phyloP scores from a whole-genome alignment of 2,329 filamentous ascomycete genomes.

The Penicillium hesseltinei region DNA sequence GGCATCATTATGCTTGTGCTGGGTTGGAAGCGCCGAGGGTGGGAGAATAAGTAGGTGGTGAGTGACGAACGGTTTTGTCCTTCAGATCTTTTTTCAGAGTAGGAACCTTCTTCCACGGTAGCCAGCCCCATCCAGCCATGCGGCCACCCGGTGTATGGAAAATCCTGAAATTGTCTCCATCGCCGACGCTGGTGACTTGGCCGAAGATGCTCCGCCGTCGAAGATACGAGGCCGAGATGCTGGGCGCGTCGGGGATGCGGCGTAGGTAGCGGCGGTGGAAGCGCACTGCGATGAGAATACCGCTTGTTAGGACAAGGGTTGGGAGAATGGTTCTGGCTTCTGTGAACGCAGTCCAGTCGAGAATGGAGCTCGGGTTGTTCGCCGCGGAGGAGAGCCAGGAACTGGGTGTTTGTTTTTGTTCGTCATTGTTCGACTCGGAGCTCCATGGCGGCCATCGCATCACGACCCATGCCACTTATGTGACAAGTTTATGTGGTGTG shows the following conservation, averaged over 20 bases:
- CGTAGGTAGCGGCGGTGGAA: conserved; percentile 63
- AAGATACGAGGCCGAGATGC: conserved; percentile 74
- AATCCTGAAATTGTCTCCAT: conserved; percentile 92
- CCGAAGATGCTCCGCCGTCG: conserved; percentile 76
- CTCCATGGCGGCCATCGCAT: conserved; percentile 54
- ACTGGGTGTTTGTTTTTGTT: conserved; percentile 17
- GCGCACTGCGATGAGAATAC: conserved; percentile 36
- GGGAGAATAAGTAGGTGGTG: conserved; percentile 1
- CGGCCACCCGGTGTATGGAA: conserved; percentile 94
- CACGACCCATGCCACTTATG: conserved; percentile 31
- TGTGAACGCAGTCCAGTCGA: conserved; percentile 42
- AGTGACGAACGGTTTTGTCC: conserved; percentile 67
- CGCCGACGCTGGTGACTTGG: conserved; percentile 86
- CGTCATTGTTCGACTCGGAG: conserved; percentile 32
- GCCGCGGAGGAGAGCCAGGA: conserved; percentile 18
- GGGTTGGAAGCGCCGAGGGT: background rate
- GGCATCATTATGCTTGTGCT: background rate
- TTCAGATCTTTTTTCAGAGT: conserved; percentile 66
- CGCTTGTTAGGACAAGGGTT: conserved; percentile 39
- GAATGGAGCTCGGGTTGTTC: conserved; percentile 42
- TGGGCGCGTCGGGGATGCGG: conserved; percentile 73
- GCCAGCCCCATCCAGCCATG: conserved; percentile 87
- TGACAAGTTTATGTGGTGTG: conserved; percentile 2
- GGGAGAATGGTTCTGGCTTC: conserved; percentile 39
- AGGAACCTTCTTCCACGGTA: conserved; percentile 70